These are phyloP conservation scores for Ophiostoma piceae DNA, from an alignment of 2,329 filamentous ascomycete genomes.

Conservation along the genomic window DNA sequence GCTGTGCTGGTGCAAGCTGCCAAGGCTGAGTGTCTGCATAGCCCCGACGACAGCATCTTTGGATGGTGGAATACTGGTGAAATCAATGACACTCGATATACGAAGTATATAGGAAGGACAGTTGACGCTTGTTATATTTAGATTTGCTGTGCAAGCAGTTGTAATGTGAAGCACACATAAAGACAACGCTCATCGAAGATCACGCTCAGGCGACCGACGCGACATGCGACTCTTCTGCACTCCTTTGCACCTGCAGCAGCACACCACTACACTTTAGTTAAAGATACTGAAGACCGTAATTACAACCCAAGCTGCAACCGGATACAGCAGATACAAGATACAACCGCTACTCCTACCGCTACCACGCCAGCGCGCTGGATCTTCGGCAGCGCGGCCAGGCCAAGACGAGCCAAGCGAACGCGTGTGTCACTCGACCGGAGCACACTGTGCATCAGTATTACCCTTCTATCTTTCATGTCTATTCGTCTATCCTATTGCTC, in stretches of 20 bases:
- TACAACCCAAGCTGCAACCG: background rate
- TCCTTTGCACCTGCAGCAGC: slow-evolving; percentile 3
- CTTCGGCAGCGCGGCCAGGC: slow-evolving; percentile 4
- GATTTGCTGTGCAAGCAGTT: too few species aligned
- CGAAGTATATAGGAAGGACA: too few species aligned
- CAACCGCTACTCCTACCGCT: background rate
- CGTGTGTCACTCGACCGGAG: slow-evolving; percentile 20
- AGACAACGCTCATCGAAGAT: background rate
- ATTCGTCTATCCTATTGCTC: background rate
- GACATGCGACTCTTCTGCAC: background rate
- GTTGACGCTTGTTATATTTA: too few species aligned
- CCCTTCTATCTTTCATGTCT: too few species aligned
- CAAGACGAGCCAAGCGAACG: slow-evolving; percentile 23
- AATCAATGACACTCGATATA: too few species aligned
- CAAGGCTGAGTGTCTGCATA: too few species aligned
- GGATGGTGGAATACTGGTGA: too few species aligned
- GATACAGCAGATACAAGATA: background rate
- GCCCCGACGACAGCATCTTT: too few species aligned
- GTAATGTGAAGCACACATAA: too few species aligned
- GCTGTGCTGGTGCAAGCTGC: too few species aligned
- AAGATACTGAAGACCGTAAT: background rate
- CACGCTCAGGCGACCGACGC: background rate
- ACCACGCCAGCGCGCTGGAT: background rate
- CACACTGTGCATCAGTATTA: background rate
- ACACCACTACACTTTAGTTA: background rate